Base-by-base conservation (phyloP, 2,329 filamentous ascomycete species). In the Anthostomella pinea region DNA sequence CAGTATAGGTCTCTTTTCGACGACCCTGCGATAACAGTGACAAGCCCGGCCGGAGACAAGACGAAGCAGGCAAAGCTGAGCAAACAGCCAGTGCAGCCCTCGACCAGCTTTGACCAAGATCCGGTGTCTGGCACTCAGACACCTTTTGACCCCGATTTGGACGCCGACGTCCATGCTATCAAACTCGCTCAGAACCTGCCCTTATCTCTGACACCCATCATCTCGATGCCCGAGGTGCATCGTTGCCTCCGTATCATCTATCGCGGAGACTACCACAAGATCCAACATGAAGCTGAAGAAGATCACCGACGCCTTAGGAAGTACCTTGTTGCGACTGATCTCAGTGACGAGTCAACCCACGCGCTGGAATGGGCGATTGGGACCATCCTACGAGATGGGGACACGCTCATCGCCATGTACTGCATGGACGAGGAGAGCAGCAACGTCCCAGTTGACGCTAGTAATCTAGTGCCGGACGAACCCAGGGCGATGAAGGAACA, bases 291-390 rank as follows among this genome's bases (percentile, higher is more conserved):
- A 54, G 86, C 86, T 0, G 82, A 90, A 38, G 84, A 87, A 9
- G 87, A 88, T 34, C 75, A 87, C 32, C 80, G 86, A 32, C 79
- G 86, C 35, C 77, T 91, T 43, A 79, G 93, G 35, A 94, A 93
- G 54, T 98, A 97, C 58, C 69, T 98, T 11, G 89, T 96, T n/a
- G 91, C 93, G 3, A 96, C 88, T 0, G 93, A 98, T 62, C 69
- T 97, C 3, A 96, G 90, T 51, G 87, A 93, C 23, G 93, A 98
- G 66, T 90, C 91, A 4, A 87, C 87, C 6, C 94, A 97, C 60
- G 93, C 93, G 2, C 72, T 98, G 20, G 93, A 98, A 62, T 98
- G 93, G 93, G 93, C 91, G 0, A 90, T 98, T 38, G 93, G 93
- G 6, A 97, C 91, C 0, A 89, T 97, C 5, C 72, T 98, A 19